phyloP scores from a whole-genome alignment of 768 basidiomycete genomes.

The Clavaria fumosa region DNA sequence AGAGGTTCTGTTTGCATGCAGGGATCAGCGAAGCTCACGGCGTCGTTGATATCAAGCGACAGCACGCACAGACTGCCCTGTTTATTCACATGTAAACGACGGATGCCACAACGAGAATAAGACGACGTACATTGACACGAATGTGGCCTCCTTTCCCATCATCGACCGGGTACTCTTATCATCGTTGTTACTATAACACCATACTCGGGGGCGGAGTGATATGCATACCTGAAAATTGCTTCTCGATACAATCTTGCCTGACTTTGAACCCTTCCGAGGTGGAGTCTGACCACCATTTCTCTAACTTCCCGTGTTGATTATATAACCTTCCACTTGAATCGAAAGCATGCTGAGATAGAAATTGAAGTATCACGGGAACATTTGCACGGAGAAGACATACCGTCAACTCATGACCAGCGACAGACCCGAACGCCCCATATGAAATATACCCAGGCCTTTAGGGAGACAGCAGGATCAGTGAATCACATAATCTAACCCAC shows the following conservation, averaged over 20 bases:
- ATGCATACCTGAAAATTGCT: constrained; percentile 67
- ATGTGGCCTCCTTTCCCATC: constrained; percentile 76
- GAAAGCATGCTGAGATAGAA: constrained; percentile 57
- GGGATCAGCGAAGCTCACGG: constrained; percentile 7
- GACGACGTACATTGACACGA: constrained; percentile 57
- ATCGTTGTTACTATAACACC: constrained; percentile 5
- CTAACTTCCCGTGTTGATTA: constrained; percentile 76
- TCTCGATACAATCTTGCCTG: constrained; percentile 77
- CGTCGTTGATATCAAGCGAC: too few species aligned
- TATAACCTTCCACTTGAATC: constrained; percentile 84
- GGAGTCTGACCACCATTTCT: constrained; percentile 85
- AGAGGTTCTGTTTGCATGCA: constrained; percentile 42
- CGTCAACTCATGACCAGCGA: constrained; percentile 86
- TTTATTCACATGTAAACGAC: too few species aligned
- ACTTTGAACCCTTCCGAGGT: constrained; percentile 75
- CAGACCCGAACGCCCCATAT: constrained; percentile 86
- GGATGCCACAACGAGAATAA: too few species aligned
- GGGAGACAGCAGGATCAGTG: too few species aligned
- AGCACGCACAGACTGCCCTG: too few species aligned
- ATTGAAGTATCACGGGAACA: constrained; percentile 1
- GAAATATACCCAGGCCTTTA: constrained; percentile 74
- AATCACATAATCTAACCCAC: constrained; percentile 1
- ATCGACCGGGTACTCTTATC: constrained; percentile 59
- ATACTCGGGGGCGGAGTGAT: not conserved
- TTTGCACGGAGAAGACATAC: constrained; percentile 24